Evolutionary conservation across 768 basidiomycete genomes (phyloP), one percentile per base, ranked within the genome.

Genomic region (Leccinum rimulosum): DNA sequence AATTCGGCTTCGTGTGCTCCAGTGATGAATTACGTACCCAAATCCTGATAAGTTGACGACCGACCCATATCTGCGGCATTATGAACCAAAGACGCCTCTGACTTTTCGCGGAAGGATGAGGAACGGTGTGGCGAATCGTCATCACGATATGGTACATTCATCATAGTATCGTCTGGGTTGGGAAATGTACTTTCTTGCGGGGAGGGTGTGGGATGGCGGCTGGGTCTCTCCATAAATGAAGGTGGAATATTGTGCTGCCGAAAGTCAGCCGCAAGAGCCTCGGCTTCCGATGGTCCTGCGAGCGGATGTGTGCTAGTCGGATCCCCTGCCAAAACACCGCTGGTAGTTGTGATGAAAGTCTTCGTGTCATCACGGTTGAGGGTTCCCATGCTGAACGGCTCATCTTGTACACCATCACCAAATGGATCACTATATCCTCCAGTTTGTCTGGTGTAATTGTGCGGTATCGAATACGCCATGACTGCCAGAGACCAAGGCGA

Each of bases 41-140:
- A 66, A 66, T 87, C 82, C 60, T 85, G 76, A 64, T 80, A 85
- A 25, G 61, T 66, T 35, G 71, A 70, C 28, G 75, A 70, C 52
- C 69, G 74, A 15, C 75, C 77, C 54, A 76, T 74, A 43, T 71
- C 77, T 40, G 78, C 75, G 27, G 79, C 79, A 61, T 80, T 80
- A 22, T 72, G 73, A 43, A 85, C 75, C n/a, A 88, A 73, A 8
- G 80, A 73, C 3, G 68, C 69, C 22, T 74, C 69, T 36, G 59
- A 28, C 43, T 69, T 64, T 51, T 54, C 74, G 28, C 62, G 40
- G 38, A 58, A 25, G 17, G 72, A 64, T 6, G 28, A 43, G 51
- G 60, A 50, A 28, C 54, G 70, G 27, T 33, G 52, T 22, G 56
- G 33, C 7, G 66, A 62, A 22, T 64, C 63, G 2, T 74, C 63